Conservation (phyloP, 2,329 filamentous ascomycete genomes). For the Beauveria pseudobassiana region DNA sequence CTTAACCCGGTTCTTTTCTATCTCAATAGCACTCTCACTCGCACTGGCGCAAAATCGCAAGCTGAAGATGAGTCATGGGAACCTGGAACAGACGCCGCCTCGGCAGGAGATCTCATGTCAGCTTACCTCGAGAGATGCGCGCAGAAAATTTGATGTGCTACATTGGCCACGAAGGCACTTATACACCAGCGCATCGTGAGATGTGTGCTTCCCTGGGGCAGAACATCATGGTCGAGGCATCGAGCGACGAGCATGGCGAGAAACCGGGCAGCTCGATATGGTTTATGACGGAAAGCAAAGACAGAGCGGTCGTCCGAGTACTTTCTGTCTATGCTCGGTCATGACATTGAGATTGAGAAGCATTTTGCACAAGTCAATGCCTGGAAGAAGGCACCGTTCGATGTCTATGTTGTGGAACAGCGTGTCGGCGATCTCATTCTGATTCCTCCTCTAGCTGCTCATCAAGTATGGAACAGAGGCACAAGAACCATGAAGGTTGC, state of each 20-base stretch:
- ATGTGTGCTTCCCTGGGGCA: constrained; percentile 97
- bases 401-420: constrained; percentile 88
- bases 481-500: constrained; percentile 95
- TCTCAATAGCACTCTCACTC: constrained; percentile 68
- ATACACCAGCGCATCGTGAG: constrained; percentile 88
- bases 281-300: constrained; percentile 98
- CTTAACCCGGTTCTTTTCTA: constrained; percentile 84
- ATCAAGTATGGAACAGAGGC: constrained; percentile 97
- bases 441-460: constrained; percentile 84
- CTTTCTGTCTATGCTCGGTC: constrained; percentile 84
- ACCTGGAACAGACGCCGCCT: constrained; percentile 52
- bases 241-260: constrained; percentile 63
- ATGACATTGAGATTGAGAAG: constrained; percentile 94
- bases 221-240: constrained; percentile 97
- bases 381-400: constrained; percentile 91
- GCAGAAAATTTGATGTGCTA: constrained; percentile 98
- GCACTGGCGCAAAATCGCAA: constrained; percentile 23
- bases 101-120: constrained; percentile 90
- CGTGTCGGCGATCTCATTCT: constrained; percentile 86
- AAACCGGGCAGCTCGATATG: constrained; percentile 86
- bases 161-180: constrained; percentile 93
- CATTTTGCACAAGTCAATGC: constrained; percentile 94
- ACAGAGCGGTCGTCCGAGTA: constrained; percentile 88
- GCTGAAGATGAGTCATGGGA: constrained; percentile 33
- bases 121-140: constrained; percentile 75